Evolutionary conservation across 768 basidiomycete genomes (phyloP), one percentile per base, ranked within the genome.

Genomic region (Boletus fagicola): DNA sequence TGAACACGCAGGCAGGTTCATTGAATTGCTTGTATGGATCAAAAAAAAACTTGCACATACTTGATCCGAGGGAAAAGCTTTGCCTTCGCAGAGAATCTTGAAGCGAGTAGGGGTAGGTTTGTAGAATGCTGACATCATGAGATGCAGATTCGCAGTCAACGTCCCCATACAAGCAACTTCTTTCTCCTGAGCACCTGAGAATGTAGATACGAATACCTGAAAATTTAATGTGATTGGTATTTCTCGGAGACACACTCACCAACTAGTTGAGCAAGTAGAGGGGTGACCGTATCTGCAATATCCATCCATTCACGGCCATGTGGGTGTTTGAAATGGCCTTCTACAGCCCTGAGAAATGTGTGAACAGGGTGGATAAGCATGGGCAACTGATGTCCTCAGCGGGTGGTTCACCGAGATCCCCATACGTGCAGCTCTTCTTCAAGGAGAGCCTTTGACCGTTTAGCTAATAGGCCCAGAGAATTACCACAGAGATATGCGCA

Each of bases 151-250:
- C 65, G 86, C 85, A 46, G 97, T 99, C 71, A 98, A 76, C 49
- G 94, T 93, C 71, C 91, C 87, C 87, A 98, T 98, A 74, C 92
- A 94, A 18, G 91, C 93, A 48, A 98, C 91, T 81, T 99, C 97
- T 60, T 83, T 81, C 74, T 88, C 86, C 52, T 84, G 82, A 54
- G 94, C 93, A 64, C 94, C 94, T 94, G 64, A 61, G 64, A 58
- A 62, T 63, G 72, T 59, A 60, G 50, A 66, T 51, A 52, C 52
- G 51, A 52, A 60, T 54, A 49, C 60, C 56, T 49, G 53, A 58
- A 66, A 47, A 45, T 43, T 36, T 3, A 22, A 51, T 39, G 39
- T 22, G 42, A 31, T 31, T 26, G 35, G 51, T 42, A 33, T 57
- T 49, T 42, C 42, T 20, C 56, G 44, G 58, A 54, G 59, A 57